These are phyloP conservation scores for Plasmodium reichenowi DNA, from an alignment of 169 alveolate species.

Conservation along the genomic window DNA sequence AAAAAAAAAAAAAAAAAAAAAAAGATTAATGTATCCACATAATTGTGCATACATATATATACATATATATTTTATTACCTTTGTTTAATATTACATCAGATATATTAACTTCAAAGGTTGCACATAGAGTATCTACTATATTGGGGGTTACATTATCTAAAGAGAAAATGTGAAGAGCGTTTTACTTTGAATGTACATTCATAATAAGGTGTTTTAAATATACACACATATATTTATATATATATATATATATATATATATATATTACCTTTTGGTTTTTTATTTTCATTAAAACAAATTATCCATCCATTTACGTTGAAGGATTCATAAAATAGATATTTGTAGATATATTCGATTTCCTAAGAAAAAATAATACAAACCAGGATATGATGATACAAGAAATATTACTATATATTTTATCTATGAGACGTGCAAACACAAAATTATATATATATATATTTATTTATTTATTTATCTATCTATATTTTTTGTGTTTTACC, in stretches of 20 bases:
- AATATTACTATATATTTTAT: background rate
- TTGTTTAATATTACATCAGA: constrained; percentile 37
- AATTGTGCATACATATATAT: too few species aligned
- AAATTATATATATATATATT: too few species aligned
- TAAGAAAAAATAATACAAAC: background rate
- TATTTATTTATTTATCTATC: too few species aligned
- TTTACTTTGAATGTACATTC: background rate
- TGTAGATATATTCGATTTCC: constrained; percentile 73
- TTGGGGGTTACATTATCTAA: constrained; percentile 5
- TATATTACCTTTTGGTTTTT: constrained; percentile 38
- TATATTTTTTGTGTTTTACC: constrained; percentile 7
- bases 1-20: background rate
- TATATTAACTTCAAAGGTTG: constrained; percentile 39
- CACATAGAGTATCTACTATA: constrained; percentile 25
- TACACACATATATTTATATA: background rate
- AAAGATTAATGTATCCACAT: too few species aligned
- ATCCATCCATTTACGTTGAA: constrained; percentile 49
- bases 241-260: background rate
- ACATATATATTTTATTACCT: constrained; percentile 19
- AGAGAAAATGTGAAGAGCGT: background rate
- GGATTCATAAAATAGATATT: constrained; percentile 38
- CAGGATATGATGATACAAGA: background rate
- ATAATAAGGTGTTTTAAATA: background rate
- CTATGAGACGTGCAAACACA: background rate
- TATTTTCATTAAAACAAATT: constrained; percentile 36